phyloP scores from a whole-genome alignment of 2,329 filamentous ascomycete species.

The Fusarium austroafricanum region DNA sequence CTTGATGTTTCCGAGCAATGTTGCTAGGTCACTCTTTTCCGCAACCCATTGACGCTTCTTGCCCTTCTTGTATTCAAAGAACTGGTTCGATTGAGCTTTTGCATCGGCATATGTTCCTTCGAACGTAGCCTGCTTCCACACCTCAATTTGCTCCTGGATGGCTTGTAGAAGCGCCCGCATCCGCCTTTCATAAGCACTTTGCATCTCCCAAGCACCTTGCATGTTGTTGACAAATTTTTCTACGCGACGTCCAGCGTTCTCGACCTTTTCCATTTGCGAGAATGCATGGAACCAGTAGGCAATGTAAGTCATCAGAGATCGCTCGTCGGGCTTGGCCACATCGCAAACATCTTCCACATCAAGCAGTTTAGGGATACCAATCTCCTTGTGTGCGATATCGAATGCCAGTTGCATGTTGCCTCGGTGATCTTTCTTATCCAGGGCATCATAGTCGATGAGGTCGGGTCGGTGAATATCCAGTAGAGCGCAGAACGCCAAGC shows the following conservation, averaged over 20 bases:
- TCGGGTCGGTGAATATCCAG: conserved; percentile 97
- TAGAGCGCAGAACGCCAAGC: conserved; percentile 93
- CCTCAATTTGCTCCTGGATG: conserved; percentile 77
- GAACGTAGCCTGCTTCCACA: conserved; percentile 85
- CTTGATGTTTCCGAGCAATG: conserved; percentile 96
- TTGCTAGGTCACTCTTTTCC: conserved; percentile 95
- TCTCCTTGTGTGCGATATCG: conserved; percentile 94
- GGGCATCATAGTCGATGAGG: conserved; percentile 93
- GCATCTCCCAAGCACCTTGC: conserved; percentile 99
- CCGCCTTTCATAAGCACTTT: conserved; percentile 91
- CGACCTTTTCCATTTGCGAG: conserved; percentile 98
- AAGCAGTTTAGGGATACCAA: conserved; percentile 93
- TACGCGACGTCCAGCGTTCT: conserved; percentile 94
- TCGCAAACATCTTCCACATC: conserved; percentile 99
- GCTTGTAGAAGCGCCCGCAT: conserved; percentile 84
- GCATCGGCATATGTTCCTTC: conserved; percentile 93
- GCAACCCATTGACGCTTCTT: conserved; percentile 96
- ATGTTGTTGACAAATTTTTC: conserved; percentile 99
- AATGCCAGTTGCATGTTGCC: conserved; percentile 99
- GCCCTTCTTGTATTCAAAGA: conserved; percentile 89
- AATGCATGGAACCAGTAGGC: conserved; percentile 99
- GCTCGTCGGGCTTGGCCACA: conserved; percentile 94
- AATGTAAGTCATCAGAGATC: conserved; percentile 98
- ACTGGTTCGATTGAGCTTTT: conserved; percentile 84
- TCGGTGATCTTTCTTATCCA: conserved; percentile 93